phyloP scores from a whole-genome alignment of 768 basidiomycete genomes.

The Xerocomus spinulosus region DNA sequence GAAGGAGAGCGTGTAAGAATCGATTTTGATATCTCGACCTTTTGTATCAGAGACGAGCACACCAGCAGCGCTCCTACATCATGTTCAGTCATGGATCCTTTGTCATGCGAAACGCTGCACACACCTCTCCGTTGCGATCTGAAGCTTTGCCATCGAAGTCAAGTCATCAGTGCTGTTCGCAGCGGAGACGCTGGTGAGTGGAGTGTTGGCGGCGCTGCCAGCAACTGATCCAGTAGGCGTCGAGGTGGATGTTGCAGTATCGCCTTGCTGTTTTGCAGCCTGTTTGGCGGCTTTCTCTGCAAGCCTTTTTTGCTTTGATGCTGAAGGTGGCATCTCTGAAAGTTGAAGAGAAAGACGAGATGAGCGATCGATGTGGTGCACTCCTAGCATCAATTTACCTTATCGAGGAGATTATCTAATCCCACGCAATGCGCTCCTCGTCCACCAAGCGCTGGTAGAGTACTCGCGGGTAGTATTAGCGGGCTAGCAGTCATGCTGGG shows the following conservation, averaged over 20 bases:
- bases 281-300: constrained; percentile 91
- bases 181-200: constrained; percentile 78
- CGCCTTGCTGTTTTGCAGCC: constrained; percentile 50
- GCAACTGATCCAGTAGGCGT: constrained; percentile 62
- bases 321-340: constrained; percentile 63
- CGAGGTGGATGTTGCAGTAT: constrained; percentile 45
- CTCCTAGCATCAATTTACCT: constrained; percentile 12
- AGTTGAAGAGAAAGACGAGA: constrained; percentile 7
- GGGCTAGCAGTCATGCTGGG: too few species aligned
- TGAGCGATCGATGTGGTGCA: constrained; percentile 25
- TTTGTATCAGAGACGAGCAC: constrained; percentile 91
- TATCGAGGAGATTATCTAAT: constrained; percentile 29
- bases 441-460: too few species aligned
- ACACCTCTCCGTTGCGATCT: constrained; percentile 85
- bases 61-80: constrained; percentile 75
- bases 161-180: constrained; percentile 79
- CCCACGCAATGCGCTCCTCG: too few species aligned
- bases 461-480: too few species aligned
- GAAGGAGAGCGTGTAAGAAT: constrained; percentile 92
- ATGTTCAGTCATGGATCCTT: constrained; percentile 5
- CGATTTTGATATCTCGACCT: constrained; percentile 95
- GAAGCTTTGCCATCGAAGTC: constrained; percentile 82
- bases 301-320: constrained; percentile 88
- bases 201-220: constrained; percentile 67
- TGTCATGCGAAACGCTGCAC: constrained; percentile 1